Evolutionary conservation across 108 stramenopile species (phyloP), one percentile per base, ranked within the genome.

Genomic region (Tribonema minus): DNA sequence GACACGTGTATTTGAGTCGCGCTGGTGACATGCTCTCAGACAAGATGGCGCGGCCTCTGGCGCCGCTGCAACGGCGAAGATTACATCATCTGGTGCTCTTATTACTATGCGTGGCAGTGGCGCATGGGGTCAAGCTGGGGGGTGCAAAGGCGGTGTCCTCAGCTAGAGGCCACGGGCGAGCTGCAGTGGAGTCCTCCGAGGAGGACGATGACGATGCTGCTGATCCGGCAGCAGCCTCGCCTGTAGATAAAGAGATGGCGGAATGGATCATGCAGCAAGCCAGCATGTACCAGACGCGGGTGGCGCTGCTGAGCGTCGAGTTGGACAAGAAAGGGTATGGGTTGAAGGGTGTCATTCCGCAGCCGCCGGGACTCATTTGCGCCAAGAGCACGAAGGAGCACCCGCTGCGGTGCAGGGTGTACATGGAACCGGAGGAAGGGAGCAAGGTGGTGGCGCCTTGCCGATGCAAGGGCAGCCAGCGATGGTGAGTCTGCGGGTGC

Each of bases 371-470:
- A n/a, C 75, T 76, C 34, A n/a, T 35, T 39, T 76, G 75, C 29
- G 75, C 75, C 33, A 4, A 41, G 36, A 76, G 75, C 66, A 76
- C 75, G n/a, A 64, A 67, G 54, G 75, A 76, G 65, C 65, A 40
- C 9, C 66, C 39, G 30, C 64, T 76, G 75, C 64, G 65, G 61
- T 76, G 75, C 54, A 64, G 75, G 4, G 65, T 76, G 66, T 76
- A 76, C n/a, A 40, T 76, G n/a, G 75, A 76, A 29, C 64, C 75
- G 23, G 75, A 76, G 58, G 75, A 66, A 9, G 75, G 75, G 58
- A 76, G 46, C 64, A 76, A 76, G 75, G 75, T 79, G 31, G 77
- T 79, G 29, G 77, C 77, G 38, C 77, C 77, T 38, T 79, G 77
- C 68, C 68, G 68, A 15, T 79, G 77, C 61, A 79, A 79, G 35